These are phyloP conservation scores for Globisporangium radiosum DNA, from an alignment of 352 stramenopile genomes.

Conservation along the genomic window DNA sequence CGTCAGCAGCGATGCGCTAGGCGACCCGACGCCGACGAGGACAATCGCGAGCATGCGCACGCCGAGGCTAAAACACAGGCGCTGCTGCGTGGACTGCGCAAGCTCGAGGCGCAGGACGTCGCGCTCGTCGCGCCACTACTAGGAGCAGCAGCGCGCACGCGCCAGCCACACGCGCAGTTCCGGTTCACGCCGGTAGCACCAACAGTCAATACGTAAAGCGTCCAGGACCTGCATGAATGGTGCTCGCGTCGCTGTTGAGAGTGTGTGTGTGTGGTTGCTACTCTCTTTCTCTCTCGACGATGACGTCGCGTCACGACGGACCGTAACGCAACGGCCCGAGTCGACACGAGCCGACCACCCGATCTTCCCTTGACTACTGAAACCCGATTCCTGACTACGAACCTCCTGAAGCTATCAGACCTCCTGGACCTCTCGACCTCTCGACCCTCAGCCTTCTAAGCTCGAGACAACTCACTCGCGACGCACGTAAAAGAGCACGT, in stretches of 20 bases:
- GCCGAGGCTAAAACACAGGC: slow-evolving; percentile 24
- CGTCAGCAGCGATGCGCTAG: slow-evolving; percentile 6
- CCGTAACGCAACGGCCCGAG: no score
- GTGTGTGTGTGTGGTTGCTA: not conserved
- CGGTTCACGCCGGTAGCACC: slow-evolving; percentile 20
- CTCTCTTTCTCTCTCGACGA: not conserved
- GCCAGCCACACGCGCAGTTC: slow-evolving; percentile 8
- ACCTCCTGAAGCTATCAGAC: no score
- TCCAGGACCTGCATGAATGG: not conserved
- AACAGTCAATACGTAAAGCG: slow-evolving; percentile 4
- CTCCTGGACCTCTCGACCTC: no score
- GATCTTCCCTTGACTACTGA: no score
- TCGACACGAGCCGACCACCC: no score
- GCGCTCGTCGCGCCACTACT: slow-evolving; percentile 12
- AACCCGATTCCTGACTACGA: no score
- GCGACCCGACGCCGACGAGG: slow-evolving; percentile 7
- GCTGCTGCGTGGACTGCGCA: slow-evolving; percentile 36
- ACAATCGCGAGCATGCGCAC: slow-evolving; percentile 11
- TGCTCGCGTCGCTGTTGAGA: no score
- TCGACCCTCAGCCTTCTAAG: no score
- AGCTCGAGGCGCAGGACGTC: slow-evolving; percentile 38
- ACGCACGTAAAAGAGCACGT: slow-evolving; percentile 76
- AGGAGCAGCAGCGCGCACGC: not conserved
- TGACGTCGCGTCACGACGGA: not conserved
- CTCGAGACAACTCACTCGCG: slow-evolving; percentile 12